Percentiles rank a stretch among this genome's conserved stretches.
These are phyloP conservation scores for Microcyclosporella mali DNA, from an alignment of 2,329 filamentous ascomycete species.

Conservation along the genomic window DNA sequence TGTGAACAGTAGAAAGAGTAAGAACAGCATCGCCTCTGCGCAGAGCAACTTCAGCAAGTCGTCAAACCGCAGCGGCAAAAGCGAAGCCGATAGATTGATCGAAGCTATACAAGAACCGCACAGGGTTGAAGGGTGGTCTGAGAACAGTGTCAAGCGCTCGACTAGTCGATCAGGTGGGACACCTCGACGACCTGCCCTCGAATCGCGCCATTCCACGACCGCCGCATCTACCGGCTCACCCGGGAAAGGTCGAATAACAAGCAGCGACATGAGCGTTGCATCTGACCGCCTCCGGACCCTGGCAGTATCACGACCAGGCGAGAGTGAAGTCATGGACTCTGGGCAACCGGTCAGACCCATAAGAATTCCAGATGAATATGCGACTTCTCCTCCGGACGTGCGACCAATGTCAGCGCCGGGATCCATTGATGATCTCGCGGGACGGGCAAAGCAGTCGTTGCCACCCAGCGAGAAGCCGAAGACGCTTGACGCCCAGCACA, in stretches of 20 bases:
- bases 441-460: background rate
- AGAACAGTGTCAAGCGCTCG: slow-evolving; percentile 13
- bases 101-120: slow-evolving; percentile 62
- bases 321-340: slow-evolving; percentile 36
- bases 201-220: slow-evolving; percentile 23
- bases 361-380: slow-evolving; percentile 41
- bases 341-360: slow-evolving; percentile 41
- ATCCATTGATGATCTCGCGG: background rate
- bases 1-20: slow-evolving; percentile 47
- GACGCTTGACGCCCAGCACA: slow-evolving; percentile 32
- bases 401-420: slow-evolving; percentile 7
- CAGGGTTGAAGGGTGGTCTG: slow-evolving; percentile 26
- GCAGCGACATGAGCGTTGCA: slow-evolving; percentile 15
- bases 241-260: slow-evolving; percentile 16
- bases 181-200: slow-evolving; percentile 19
- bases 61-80: slow-evolving; percentile 41
- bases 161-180: slow-evolving; percentile 16
- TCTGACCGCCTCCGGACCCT: slow-evolving; percentile 31
- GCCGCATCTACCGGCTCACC: slow-evolving; percentile 8
- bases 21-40: slow-evolving; percentile 39
- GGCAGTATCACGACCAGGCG: slow-evolving; percentile 40
- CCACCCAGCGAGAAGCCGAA: background rate
- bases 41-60: slow-evolving; percentile 29
- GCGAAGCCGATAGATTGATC: slow-evolving; percentile 65
- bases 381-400: slow-evolving; percentile 5